These are phyloP conservation scores for Vigna mungo DNA, from an alignment of 306 rosid species.

Conservation along the genomic window DNA sequence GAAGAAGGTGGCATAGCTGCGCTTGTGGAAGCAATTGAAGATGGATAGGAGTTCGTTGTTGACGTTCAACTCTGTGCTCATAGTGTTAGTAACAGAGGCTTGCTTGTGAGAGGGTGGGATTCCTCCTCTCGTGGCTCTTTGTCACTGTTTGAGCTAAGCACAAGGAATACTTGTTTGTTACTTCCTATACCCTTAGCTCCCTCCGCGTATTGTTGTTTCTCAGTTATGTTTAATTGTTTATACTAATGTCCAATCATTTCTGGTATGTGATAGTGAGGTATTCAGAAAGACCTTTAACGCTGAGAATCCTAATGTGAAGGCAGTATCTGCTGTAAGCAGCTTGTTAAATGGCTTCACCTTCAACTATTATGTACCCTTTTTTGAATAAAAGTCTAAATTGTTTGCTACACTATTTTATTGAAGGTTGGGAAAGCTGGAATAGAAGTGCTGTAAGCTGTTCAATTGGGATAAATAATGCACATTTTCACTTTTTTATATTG, in stretches of 20 bases:
- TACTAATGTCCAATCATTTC: conserved; percentile 20
- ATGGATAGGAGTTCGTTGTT: conserved; percentile 84
- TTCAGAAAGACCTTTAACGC: conserved; percentile 82
- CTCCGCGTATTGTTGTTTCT: too few relatives aligned
- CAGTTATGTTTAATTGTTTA: too few relatives aligned
- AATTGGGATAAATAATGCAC: conserved; percentile 3
- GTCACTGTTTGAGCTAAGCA: conserved; percentile 79
- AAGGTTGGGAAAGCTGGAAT: conserved; percentile 99
- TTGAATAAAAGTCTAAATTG: conserved; percentile 15
- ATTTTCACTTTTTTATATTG: not conserved
- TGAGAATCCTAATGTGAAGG: conserved; percentile 79
- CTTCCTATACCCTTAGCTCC: too few relatives aligned
- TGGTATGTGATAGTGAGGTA: conserved; percentile 63
- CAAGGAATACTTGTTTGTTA: conserved; percentile 49
- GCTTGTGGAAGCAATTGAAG: conserved; percentile 82
- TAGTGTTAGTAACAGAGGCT: conserved; percentile 63
- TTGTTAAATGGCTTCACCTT: not conserved
- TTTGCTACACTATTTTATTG: conserved; percentile 32
- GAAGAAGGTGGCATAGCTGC: conserved; percentile 78
- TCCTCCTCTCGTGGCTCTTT: conserved; percentile 85
- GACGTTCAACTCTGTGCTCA: conserved; percentile 72
- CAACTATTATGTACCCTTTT: not conserved
- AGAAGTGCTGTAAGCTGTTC: conserved; percentile 62
- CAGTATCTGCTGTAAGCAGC: conserved; percentile 77
- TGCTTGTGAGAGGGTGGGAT: conserved; percentile 86